Conservation (phyloP, 805 yeast species). For the Metschnikowia noctiluminum region DNA sequence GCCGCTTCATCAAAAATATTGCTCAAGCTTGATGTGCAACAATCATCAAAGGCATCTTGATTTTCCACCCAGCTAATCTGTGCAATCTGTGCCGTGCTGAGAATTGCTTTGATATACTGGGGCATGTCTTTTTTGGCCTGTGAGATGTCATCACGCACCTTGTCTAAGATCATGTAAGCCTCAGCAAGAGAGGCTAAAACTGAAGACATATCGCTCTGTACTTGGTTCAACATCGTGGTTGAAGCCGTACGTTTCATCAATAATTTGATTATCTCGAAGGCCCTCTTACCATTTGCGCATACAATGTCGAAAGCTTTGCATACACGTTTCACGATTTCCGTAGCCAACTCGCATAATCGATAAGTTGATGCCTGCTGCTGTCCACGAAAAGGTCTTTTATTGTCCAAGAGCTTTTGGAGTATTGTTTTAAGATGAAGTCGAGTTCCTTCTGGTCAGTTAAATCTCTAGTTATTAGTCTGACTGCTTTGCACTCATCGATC, state of each 20-base stretch:
- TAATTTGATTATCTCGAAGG: background rate
- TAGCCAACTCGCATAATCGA: background rate
- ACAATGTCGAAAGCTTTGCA: background rate
- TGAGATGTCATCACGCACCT: background rate
- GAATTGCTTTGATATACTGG: background rate
- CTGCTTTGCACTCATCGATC: background rate
- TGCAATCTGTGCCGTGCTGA: background rate
- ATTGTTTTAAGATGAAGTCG: background rate
- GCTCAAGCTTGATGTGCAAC: background rate
- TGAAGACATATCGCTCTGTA: background rate
- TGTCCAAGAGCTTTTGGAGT: background rate
- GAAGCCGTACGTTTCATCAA: background rate
- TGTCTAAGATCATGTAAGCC: background rate
- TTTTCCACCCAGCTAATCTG: background rate
- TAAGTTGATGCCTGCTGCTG: background rate
- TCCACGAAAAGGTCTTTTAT: background rate
- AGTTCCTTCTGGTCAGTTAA: background rate
- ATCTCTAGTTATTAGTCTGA: background rate
- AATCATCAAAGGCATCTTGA: background rate
- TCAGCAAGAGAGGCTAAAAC: background rate
- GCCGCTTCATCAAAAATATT: background rate
- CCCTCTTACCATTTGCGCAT: background rate
- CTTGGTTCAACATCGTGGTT: background rate
- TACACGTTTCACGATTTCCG: background rate
- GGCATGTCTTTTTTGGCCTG: background rate